These are phyloP conservation scores for Solanum piurae DNA, from an alignment of 257 asterid genomes.

Conservation along the genomic window DNA sequence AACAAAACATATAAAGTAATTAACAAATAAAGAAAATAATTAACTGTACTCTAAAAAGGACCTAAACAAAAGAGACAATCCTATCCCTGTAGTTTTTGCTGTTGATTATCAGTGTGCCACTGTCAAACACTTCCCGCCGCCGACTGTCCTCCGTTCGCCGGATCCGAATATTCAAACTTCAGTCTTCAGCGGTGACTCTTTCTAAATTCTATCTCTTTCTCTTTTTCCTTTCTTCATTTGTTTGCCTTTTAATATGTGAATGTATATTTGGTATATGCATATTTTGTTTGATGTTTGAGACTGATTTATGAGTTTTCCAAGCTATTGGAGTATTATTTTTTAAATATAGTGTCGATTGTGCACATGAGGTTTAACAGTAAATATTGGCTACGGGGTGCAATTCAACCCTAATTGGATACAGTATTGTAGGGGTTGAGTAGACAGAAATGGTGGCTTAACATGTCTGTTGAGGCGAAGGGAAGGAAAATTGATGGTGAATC, in stretches of 20 bases:
- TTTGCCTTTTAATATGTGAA: neutral
- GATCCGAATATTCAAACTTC: neutral
- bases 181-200: neutral
- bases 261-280: neutral
- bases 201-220: neutral
- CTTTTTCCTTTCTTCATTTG: neutral
- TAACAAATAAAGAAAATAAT: too few species aligned
- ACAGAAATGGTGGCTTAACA: neutral
- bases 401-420: neutral
- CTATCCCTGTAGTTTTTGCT: neutral
- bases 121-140: neutral
- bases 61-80: neutral
- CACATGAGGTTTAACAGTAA: neutral
- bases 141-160: neutral
- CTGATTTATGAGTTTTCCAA: neutral
- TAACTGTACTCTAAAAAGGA: neutral
- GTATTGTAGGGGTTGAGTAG: neutral
- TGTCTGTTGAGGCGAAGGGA: constrained; percentile 26
- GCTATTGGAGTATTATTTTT: neutral
- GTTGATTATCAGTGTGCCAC: neutral
- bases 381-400: neutral
- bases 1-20: too few species aligned
- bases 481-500: constrained; percentile 22
- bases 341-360: neutral
- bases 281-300: neutral